Evolutionary conservation across 441 rosid genomes (phyloP), one percentile per base, ranked within the genome.

Genomic region (Adansonia grandidieri): DNA sequence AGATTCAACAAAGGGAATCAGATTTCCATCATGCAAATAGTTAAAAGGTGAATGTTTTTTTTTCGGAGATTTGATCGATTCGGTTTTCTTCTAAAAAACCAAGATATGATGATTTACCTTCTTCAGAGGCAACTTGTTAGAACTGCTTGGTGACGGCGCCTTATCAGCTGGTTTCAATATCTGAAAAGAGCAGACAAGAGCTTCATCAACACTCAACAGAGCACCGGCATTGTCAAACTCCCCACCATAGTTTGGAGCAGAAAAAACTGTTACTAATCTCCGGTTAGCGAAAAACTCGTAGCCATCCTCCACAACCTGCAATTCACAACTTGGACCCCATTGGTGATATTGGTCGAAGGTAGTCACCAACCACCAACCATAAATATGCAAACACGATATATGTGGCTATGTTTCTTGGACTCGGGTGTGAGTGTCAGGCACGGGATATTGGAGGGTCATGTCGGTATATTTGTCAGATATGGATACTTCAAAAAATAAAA

Each of bases 221-320:
- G 98, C 98, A 80, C 98, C 98, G 0, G 92, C 98, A 78, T 95
- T 95, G 85, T 95, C 98, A 83, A 95, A 95, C 86, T 95, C 98
- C 72, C 98, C 98, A 2, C 98, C 98, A 80, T 95, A 95, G 87
- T 95, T 95, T 61, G 98, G 97, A 76, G 98, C 98, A 5, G 98
- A 95, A 85, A 95, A 95, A 80, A 95, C 92, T 0, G 97, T 95
- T 54, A 95, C 98, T 81, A 95, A 83, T 81, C 88, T 88, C 79
- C 98, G 82, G 77, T 86, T 91, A 0, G 97, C 98, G 5, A 95
- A 95, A 78, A 95, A 95, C 87, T 95, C 98, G 0, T 95, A 95
- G 6, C 98, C 98, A 64, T 95, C 98, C 82, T 95, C 98, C 76
- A 95, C 98, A 65, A 93, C 98, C 98, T 95, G 88, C 75, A 88